Evolutionary conservation across 768 basidiomycete species (phyloP).

Genomic region (Lepiota venenata): DNA sequence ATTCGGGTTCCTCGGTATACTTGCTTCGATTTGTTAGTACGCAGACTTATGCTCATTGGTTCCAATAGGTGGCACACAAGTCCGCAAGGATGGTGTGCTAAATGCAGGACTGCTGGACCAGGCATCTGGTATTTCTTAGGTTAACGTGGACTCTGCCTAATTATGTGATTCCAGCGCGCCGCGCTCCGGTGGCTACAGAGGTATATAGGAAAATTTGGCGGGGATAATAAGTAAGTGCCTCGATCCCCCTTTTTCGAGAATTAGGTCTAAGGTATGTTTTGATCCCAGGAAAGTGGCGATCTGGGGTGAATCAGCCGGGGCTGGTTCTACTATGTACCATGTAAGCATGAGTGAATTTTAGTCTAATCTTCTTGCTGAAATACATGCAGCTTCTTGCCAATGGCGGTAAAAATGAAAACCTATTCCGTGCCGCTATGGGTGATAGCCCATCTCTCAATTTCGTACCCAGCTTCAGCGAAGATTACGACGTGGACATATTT

Average conservation of each 20-base stretch:
- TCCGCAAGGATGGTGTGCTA: constrained; percentile 27
- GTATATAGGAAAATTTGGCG: constrained; percentile 34
- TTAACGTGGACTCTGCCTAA: not conserved
- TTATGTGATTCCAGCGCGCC: constrained; percentile 22
- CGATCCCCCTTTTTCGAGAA: not conserved
- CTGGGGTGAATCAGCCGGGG: constrained; percentile 42
- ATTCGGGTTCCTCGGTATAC: constrained; percentile 37
- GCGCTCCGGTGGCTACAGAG: constrained; percentile 35
- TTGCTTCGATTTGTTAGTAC: not conserved
- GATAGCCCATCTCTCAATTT: constrained; percentile 41
- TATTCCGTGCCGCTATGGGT: constrained; percentile 40
- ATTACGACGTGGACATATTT: constrained; percentile 33
- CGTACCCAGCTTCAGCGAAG: constrained; percentile 27
- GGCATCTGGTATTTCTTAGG: constrained; percentile 17
- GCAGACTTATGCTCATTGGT: not conserved
- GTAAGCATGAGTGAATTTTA: constrained; percentile 16
- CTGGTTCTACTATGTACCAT: constrained; percentile 39
- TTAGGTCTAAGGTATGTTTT: no score
- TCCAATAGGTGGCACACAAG: constrained; percentile 28
- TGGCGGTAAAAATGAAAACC: constrained; percentile 31
- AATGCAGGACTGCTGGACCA: constrained; percentile 41
- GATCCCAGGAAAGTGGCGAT: constrained; percentile 33
- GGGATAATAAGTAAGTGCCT: constrained; percentile 27
- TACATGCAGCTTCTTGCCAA: constrained; percentile 33
- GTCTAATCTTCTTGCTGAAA: not conserved